Base-by-base conservation (phyloP, 805 yeast genomes). In the Zygoascus flipseniorum region DNA sequence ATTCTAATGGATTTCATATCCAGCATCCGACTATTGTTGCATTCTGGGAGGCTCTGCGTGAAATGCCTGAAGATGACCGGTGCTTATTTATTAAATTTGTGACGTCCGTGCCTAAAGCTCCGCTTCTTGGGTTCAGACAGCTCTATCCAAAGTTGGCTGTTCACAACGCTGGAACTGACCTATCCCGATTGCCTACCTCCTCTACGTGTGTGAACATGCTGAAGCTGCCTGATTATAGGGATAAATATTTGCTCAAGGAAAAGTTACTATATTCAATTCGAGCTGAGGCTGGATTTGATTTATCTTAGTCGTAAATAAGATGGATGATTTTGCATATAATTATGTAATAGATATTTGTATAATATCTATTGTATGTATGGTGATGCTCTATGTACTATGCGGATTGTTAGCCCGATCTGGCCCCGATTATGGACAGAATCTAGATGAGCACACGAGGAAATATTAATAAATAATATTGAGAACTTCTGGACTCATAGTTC, bases 101-200 rank as follows among this genome's bases (percentile, higher is more conserved):
- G 28, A 93, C 98, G 0, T 86, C 97, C 0, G 95, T 89, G 1
- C 84, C 96, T 1, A 77, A 90, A 55, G 96, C 96, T 0, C 99
- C 99, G 0, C 72, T 93, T 43, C 74, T 88, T 26, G 99, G 99
- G 0, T 92, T 93, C 65, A 74, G 77, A 13, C 80, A 83, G 2
- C 72, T 89, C 47, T 72, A 70, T 31, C 99, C 99, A 0, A 74
- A 73, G 52, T 89, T 93, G 68, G 96, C 96, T 1, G 84, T 93
- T 47, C 67, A 87, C 41, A 82, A 82, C 58, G 76, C 83, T 0
- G 93, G 92, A 0, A 52, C 65, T 9, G 79, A 78, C 28, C 58
- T 62, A 1, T 74, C 73, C 1, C 71, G 95, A 31, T 71, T 93
- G 42, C 99, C 99, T 0, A 88, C 97, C 0, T 86, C 98, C 0